phyloP scores from a whole-genome alignment of 192 early-diverging fungal species.

The Paraglomus brasilianum region DNA sequence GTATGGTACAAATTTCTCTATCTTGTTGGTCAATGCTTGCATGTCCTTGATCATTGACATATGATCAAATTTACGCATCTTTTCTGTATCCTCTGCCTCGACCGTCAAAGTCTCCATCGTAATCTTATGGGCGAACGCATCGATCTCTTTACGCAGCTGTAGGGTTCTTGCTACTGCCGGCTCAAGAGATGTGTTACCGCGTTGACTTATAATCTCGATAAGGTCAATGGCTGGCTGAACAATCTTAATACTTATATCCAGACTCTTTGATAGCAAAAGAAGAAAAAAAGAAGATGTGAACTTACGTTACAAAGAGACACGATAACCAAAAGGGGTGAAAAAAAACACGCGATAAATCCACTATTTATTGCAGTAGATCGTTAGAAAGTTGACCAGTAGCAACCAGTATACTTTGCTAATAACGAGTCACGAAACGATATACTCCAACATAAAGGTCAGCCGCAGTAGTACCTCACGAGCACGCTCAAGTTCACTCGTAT shows the following conservation, averaged over 20 bases:
- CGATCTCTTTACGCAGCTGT: slow-evolving; percentile 53
- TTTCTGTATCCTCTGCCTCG: slow-evolving; percentile 14
- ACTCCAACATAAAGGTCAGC: not conserved
- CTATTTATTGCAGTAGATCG: too few relatives aligned
- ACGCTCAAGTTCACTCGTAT: slow-evolving; percentile 34
- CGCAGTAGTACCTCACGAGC: slow-evolving; percentile 8
- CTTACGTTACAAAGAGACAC: not conserved
- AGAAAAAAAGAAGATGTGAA: not conserved
- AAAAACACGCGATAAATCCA: too few relatives aligned
- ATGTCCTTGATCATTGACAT: slow-evolving; percentile 11
- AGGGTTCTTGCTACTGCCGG: slow-evolving; percentile 56
- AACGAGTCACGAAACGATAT: not conserved
- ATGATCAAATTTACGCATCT: slow-evolving; percentile 5
- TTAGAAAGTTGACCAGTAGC: too few relatives aligned
- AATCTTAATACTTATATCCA: slow-evolving; percentile 53
- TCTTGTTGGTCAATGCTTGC: slow-evolving; percentile 24
- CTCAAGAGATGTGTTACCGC: slow-evolving; percentile 58
- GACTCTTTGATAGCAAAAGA: slow-evolving; percentile 37
- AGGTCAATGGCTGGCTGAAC: slow-evolving; percentile 71
- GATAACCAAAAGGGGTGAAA: not conserved
- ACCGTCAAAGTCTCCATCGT: slow-evolving; percentile 23
- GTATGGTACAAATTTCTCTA: slow-evolving; percentile 41
- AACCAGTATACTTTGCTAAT: too few relatives aligned
- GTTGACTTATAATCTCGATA: slow-evolving; percentile 60
- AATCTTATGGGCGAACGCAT: slow-evolving; percentile 42